A percentile compares a stretch with the other conserved stretches of the same genome.
Conservation (phyloP, 768 basidiomycete genomes). For the Cubamyces sp. region DNA sequence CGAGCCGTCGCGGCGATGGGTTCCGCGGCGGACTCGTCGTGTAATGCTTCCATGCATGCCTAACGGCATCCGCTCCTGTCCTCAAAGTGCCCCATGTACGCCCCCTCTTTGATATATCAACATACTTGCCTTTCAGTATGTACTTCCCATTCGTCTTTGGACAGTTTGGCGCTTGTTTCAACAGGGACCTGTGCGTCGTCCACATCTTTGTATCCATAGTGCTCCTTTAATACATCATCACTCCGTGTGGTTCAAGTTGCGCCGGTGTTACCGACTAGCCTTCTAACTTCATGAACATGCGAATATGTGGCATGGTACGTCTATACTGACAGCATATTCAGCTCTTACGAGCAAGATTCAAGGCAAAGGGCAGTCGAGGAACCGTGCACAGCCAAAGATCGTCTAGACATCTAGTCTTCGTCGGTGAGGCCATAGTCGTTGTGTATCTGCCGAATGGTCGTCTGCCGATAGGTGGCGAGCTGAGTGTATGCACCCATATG, state of each 20-base stretch:
- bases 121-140: background rate
- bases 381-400: too few species aligned
- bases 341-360: background rate
- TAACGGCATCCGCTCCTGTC: background rate
- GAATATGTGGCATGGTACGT: too few species aligned
- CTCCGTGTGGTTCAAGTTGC: background rate
- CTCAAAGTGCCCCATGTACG: background rate
- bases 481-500: slow-evolving; percentile 35
- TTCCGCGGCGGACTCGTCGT: slow-evolving; percentile 57
- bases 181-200: slow-evolving; percentile 1
- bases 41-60: background rate
- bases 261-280: background rate
- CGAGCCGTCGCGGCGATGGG: slow-evolving; percentile 70
- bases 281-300: background rate
- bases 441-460: slow-evolving; percentile 75
- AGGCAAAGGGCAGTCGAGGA: background rate
- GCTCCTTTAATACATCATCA: background rate
- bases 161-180: slow-evolving; percentile 2
- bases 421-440: slow-evolving; percentile 66
- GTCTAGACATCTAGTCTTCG: slow-evolving; percentile 49
- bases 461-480: slow-evolving; percentile 74
- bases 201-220: slow-evolving; percentile 1
- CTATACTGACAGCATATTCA: too few species aligned
- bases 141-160: background rate
- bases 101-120: background rate